These are phyloP conservation scores for Phoma herbarum DNA, from an alignment of 2,329 filamentous ascomycete genomes.

Conservation along the genomic window DNA sequence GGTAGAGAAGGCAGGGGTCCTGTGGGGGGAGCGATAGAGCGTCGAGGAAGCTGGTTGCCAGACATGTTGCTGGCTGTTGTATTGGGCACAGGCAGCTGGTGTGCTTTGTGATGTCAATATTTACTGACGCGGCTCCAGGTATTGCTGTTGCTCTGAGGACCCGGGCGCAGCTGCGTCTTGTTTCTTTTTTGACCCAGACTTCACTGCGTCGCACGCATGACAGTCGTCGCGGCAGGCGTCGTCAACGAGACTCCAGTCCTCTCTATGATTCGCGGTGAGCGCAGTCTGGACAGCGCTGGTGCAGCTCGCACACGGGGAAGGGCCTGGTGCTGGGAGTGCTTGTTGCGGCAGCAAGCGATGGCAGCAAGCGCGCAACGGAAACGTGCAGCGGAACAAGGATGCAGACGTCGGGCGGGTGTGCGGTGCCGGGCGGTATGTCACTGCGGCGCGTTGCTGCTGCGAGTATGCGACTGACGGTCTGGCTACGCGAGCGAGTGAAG, in stretches of 20 bases:
- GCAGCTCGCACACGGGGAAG: constrained; percentile 8
- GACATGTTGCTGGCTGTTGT: constrained; percentile 37
- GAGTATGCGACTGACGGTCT: background rate
- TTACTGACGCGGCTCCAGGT: background rate
- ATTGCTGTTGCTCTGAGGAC: background rate
- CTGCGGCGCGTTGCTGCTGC: background rate
- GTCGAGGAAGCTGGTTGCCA: constrained; percentile 71
- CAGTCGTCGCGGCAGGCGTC: constrained; percentile 11
- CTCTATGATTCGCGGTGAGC: background rate
- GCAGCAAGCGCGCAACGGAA: constrained; percentile 7
- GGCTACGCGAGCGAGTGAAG: background rate
- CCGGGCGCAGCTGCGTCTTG: constrained; percentile 6
- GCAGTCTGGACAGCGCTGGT: constrained; percentile 3
- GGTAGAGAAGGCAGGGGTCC: constrained; percentile 78
- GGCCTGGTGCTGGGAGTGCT: constrained; percentile 8
- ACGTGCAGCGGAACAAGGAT: constrained; percentile 10
- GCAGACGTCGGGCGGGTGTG: background rate
- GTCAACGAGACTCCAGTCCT: constrained; percentile 5
- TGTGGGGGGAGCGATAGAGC: constrained; percentile 71
- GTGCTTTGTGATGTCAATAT: constrained; percentile 2
- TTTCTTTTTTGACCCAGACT: constrained; percentile 7
- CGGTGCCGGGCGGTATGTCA: background rate
- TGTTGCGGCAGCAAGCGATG: constrained; percentile 16
- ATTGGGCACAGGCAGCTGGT: background rate
- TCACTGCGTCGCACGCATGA: constrained; percentile 20